Conservation (phyloP, 768 basidiomycete genomes). For the Mycena haematopus region DNA sequence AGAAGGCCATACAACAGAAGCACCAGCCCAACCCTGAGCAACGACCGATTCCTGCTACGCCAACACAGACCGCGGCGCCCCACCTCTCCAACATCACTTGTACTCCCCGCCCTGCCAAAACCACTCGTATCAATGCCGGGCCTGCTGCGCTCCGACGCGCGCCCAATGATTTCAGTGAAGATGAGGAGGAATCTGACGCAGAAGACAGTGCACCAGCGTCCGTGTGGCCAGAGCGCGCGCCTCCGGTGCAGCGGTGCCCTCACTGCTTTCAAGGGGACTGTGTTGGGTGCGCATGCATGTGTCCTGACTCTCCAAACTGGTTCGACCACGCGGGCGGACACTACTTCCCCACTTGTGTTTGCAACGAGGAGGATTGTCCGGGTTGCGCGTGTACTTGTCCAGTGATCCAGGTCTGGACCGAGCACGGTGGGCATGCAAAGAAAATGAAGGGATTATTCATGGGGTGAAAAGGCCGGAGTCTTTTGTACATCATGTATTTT, state of each 20-base stretch:
- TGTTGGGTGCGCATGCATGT: background rate
- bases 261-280: background rate
- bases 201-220: background rate
- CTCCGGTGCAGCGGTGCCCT: background rate
- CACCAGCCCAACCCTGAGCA: no score
- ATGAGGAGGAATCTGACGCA: background rate
- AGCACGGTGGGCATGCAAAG: conserved; percentile 1
- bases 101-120: no score
- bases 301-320: background rate
- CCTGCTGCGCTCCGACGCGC: no score
- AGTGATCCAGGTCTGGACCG: background rate
- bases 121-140: no score
- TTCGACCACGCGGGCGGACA: background rate
- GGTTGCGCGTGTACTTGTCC: background rate
- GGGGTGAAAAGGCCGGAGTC: no score
- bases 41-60: no score
- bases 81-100: no score
- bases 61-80: no score
- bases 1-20: no score
- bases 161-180: no score
- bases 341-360: background rate
- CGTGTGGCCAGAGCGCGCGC: background rate
- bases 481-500: no score
- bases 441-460: no score
- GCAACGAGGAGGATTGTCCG: background rate